Percentiles rank a stretch among this genome's conserved stretches.
These are phyloP conservation scores for Vigna trinervia DNA, from an alignment of 306 rosid species.

Conservation along the genomic window DNA sequence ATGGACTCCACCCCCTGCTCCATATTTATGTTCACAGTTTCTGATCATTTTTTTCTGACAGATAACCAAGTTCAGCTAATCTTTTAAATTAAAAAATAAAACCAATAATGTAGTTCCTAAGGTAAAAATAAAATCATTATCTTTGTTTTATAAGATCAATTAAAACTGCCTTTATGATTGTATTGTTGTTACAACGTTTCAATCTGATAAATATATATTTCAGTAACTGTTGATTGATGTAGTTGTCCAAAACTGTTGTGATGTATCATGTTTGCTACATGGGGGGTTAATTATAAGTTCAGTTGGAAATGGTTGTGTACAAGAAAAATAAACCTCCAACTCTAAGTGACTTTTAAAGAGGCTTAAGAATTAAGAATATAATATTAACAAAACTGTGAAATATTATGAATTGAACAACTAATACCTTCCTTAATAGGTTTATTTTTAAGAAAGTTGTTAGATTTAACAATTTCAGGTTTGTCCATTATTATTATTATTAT, in stretches of 20 bases:
- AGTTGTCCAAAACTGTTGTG: neutral
- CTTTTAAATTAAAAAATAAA: neutral
- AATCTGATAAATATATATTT: neutral
- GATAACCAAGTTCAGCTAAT: neutral
- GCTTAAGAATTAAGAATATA: neutral
- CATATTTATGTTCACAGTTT: too few species aligned
- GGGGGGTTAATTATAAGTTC: neutral
- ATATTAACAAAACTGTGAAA: neutral
- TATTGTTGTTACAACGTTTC: neutral
- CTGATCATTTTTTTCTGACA: neutral
- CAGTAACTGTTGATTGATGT: neutral
- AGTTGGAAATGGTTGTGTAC: slow-evolving; percentile 6
- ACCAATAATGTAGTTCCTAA: too few species aligned
- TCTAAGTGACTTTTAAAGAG: neutral
- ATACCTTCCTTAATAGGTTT: neutral
- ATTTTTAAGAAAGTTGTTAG: neutral
- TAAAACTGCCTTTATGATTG: neutral
- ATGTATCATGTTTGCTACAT: neutral
- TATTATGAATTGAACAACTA: neutral
- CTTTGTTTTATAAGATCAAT: neutral
- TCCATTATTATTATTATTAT: too few species aligned
- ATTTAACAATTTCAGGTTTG: slow-evolving; percentile 18
- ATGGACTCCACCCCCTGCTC: too few species aligned
- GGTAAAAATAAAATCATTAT: neutral
- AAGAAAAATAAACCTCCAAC: neutral